phyloP scores from a whole-genome alignment of 768 basidiomycete genomes.

The Rickenella mellea region DNA sequence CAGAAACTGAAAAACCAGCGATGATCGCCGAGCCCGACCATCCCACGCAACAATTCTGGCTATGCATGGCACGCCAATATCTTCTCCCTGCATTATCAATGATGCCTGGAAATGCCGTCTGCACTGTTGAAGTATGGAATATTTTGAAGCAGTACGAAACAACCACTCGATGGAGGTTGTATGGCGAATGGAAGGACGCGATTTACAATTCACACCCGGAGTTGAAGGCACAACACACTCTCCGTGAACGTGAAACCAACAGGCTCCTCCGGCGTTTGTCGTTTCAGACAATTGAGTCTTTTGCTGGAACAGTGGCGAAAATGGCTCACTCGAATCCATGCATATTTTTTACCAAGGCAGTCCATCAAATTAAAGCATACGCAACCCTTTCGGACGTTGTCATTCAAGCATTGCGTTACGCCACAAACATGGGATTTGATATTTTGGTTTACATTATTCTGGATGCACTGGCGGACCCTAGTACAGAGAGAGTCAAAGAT shows the following conservation, averaged over 20 bases:
- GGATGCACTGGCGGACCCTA: constrained; percentile 77
- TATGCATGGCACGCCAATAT: constrained; percentile 65
- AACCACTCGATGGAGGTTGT: constrained; percentile 78
- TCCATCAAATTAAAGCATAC: constrained; percentile 93
- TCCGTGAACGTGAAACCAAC: constrained; percentile 84
- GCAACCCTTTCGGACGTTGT: constrained; percentile 88
- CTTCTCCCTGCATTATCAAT: constrained; percentile 83
- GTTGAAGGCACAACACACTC: constrained; percentile 67
- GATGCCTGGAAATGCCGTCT: constrained; percentile 77
- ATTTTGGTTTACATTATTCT: constrained; percentile 82
- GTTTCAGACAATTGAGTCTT: constrained; percentile 70
- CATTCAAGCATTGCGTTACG: constrained; percentile 80
- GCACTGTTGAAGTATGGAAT: constrained; percentile 88
- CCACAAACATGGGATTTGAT: constrained; percentile 91
- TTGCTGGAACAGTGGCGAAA: constrained; percentile 86
- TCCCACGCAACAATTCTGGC: constrained; percentile 76
- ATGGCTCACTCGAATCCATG: constrained; percentile 90
- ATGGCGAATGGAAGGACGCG: constrained; percentile 87
- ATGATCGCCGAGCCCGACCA: constrained; percentile 45
- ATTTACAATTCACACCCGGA: constrained; percentile 71
- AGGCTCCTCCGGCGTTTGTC: constrained; percentile 82
- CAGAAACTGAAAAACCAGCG: constrained; percentile 50
- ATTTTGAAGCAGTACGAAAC: constrained; percentile 75
- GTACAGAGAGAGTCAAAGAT: constrained; percentile 75
- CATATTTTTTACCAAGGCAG: constrained; percentile 80